Base-by-base conservation (phyloP, 2,329 filamentous ascomycete genomes). In the Colletotrichum sp. region DNA sequence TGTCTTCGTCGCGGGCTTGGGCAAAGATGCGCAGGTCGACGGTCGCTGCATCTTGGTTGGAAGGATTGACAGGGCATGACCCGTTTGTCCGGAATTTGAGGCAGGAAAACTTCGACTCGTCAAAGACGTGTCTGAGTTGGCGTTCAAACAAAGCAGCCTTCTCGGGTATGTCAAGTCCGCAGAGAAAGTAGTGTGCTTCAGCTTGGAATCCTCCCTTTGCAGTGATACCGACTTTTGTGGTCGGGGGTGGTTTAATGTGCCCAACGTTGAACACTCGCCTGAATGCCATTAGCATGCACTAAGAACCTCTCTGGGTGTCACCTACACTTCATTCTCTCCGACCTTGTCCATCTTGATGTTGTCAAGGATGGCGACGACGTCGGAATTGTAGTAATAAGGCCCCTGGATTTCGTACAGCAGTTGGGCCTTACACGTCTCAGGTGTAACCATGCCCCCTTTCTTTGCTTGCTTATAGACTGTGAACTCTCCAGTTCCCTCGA, bases 361-460 rank as follows among this genome's bases (percentile, higher is more conserved):
- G 15, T 84, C 81, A 1, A 88, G 71, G 28, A 85, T 82, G 0
- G 84, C 85, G 12, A 84, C 85, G 1, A 88, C 85, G 68, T 88
- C 87, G 0, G 84, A 84, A 32, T 88, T 88, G 13, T 87, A 69
- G 68, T 88, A 88, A 0, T 85, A 73, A 12, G 86, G 84, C 0
- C 87, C 87, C 21, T 88, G 87, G 21, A 88, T 79, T 70, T 88
- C 87, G 56, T 88, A 88, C 4, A 88, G 77, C 3, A 88, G 80
- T 71, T 88, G 87, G 0, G 80, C 82, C 1, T 79, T 83, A 36
- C 80, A 80, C 1, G 83, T 85, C 2, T 82, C 80, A n/a, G 80
- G 52, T 16, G 77, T 83, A 3, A 70, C 28, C 56, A 70, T 52
- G 6, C 67, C 67, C 3, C 79, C 80, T 9, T 83, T 81, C 12